Evolutionary conservation across 164 flowering plant species (phyloP), one percentile per base, ranked within the genome.

Genomic region (Paratinospora sagittata): DNA sequence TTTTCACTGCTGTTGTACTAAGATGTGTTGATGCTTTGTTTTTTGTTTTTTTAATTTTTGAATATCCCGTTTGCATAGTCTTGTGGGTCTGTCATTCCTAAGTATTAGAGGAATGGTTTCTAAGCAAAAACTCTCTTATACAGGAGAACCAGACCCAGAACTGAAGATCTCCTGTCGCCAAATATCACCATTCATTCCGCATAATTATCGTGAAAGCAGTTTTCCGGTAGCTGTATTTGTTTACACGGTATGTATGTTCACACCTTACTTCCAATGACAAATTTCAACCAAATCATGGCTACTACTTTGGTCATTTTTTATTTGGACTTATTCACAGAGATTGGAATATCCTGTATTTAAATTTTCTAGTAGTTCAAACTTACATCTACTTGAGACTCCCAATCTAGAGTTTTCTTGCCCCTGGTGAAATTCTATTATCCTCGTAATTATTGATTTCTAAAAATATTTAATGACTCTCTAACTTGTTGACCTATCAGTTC

Each of bases 71-170:
- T 14, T 34, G 8, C 1, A 21, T 30, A 27, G 14, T 23, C 27
- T 27, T 33, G 8, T 63, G 39, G 0, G 17, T 39, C 26, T 7
- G 41, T 37, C 12, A n/a, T 67, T 19, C 49, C 6, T 57, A 36
- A 39, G 8, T 24, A 39, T 17, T 63, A 14, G 17, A 63, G 66
- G 21, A 27, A 7, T 63, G 10, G n/a, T 34, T 45, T 30, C n/a
- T 63, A 57, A 27, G 39, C 39, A 14, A 16, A 27, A 19, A 63
- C 16, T 49, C 27, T 21, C 55, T 26, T 73, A 36, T 83, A 24
- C 80, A 96, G 99, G 99, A 76, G 98, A 96, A 81, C 99, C 99
- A 34, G 99, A 96, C 70, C 99, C 99, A 61, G 98, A 96, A 17
- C 77, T 96, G 69, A 96, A 91, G 81, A 67, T 96, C 21, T 96